phyloP scores from a whole-genome alignment of 1,284 basidiomycete species.

The Gomphus bonarii region DNA sequence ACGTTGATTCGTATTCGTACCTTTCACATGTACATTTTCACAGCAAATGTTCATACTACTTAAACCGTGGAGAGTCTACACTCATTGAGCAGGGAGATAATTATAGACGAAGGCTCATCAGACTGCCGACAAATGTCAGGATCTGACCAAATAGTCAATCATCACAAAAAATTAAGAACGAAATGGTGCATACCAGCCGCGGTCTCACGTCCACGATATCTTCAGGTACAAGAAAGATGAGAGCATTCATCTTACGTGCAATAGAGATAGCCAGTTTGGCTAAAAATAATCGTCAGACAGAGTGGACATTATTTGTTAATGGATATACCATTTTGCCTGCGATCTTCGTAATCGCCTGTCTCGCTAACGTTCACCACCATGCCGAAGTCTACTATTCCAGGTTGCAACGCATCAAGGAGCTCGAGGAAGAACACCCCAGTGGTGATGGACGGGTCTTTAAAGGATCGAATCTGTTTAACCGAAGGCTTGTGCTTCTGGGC shows the following conservation, averaged over 20 bases:
- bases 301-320: neutral
- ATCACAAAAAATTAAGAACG: neutral
- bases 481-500: conserved; percentile 65
- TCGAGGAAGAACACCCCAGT: conserved; percentile 93
- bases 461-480: conserved; percentile 73
- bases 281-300: conserved; percentile 21
- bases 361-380: conserved; percentile 63
- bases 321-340: conserved; percentile 81
- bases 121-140: conserved; percentile 51
- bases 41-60: neutral
- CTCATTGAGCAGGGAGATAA: neutral
- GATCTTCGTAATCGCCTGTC: conserved; percentile 75
- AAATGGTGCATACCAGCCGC: conserved; percentile 49
- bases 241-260: conserved; percentile 91
- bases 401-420: conserved; percentile 82
- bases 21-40: conserved; percentile 1
- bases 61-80: neutral
- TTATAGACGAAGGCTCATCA: conserved; percentile 23
- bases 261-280: conserved; percentile 97
- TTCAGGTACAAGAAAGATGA: conserved; percentile 97
- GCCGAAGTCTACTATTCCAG: conserved; percentile 90
- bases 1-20: conserved; percentile 4
- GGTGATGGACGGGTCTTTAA: conserved; percentile 89
- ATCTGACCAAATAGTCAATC: conserved; percentile 31
- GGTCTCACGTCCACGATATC: conserved; percentile 87